Percentiles rank a stretch among this genome's conserved stretches.
Conservation (phyloP, 2,329 filamentous ascomycete genomes). For the Chaetomium globosum region DNA sequence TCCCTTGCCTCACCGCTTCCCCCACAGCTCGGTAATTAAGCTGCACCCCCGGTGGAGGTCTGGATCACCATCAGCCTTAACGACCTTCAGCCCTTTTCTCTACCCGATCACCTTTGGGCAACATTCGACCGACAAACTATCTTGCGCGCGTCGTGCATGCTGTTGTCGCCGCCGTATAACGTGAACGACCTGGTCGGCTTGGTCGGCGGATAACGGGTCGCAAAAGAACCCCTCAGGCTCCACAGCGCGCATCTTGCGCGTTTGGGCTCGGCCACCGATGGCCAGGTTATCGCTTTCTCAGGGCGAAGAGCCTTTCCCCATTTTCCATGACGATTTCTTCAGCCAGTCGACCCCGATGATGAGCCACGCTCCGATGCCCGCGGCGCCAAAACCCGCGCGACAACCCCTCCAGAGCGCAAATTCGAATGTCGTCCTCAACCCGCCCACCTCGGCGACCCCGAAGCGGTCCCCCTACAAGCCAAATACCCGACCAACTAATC, state of each 20-base stretch:
- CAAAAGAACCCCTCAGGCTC: constrained; percentile 10
- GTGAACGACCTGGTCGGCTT: constrained; percentile 9
- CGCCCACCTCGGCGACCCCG: constrained; percentile 55
- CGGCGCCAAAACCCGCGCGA: constrained; percentile 51
- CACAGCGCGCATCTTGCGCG: constrained; percentile 24
- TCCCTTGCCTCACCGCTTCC: constrained; percentile 30
- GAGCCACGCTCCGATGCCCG: constrained; percentile 60
- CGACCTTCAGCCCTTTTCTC: constrained; percentile 11
- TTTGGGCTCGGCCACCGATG: constrained; percentile 50
- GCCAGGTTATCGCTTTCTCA: constrained; percentile 55
- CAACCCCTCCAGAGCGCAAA: constrained; percentile 55
- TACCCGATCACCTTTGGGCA: neutral
- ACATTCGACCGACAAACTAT: neutral
- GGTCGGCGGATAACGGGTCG: constrained; percentile 10
- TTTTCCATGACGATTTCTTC: constrained; percentile 57
- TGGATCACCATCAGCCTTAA: constrained; percentile 24
- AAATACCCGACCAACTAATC: constrained; percentile 56
- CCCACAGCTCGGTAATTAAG: constrained; percentile 26
- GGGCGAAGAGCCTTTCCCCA: constrained; percentile 52
- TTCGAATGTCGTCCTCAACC: constrained; percentile 69
- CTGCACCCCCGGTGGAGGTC: constrained; percentile 28
- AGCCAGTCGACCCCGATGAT: constrained; percentile 53
- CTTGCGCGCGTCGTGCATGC: neutral
- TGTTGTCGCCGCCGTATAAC: neutral
- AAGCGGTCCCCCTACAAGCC: constrained; percentile 72